phyloP scores from a whole-genome alignment of 192 early-diverging fungal species.

The Dimargaris cristalligena region DNA sequence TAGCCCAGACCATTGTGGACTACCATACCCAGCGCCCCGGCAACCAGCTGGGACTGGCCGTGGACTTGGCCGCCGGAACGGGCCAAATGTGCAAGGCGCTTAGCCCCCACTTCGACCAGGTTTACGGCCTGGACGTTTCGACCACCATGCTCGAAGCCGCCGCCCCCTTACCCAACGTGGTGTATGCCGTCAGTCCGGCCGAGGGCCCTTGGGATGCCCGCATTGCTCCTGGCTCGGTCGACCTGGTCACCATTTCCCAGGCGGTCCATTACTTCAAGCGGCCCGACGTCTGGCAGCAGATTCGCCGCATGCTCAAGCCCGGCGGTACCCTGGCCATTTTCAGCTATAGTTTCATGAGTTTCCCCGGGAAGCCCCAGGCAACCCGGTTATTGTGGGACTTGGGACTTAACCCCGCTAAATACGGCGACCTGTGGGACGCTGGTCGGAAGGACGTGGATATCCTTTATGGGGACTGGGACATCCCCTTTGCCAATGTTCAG shows the following conservation, averaged over 20 bases:
- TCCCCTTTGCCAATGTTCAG: slow-evolving; percentile 11
- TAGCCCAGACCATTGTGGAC: slow-evolving; percentile 13
- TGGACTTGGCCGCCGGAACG: slow-evolving; percentile 29
- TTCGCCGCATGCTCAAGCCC: slow-evolving; percentile 23
- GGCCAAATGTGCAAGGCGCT: slow-evolving; percentile 24
- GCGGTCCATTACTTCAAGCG: slow-evolving; percentile 25
- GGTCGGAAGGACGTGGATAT: slow-evolving; percentile 18
- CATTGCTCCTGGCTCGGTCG: slow-evolving; percentile 15
- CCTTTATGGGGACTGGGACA: slow-evolving; percentile 17
- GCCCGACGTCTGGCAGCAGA: slow-evolving; percentile 17
- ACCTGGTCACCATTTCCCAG: slow-evolving; percentile 24
- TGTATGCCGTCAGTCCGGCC: slow-evolving; percentile 17
- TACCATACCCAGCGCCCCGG: slow-evolving; percentile 13
- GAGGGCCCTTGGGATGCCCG: slow-evolving; percentile 14
- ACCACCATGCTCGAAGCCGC: slow-evolving; percentile 22
- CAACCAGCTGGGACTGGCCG: slow-evolving; percentile 16
- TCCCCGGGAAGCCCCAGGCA: slow-evolving; percentile 25
- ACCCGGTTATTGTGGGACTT: slow-evolving; percentile 18
- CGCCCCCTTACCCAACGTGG: slow-evolving; percentile 12
- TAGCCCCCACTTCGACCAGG: slow-evolving; percentile 18
- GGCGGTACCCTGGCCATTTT: slow-evolving; percentile 24
- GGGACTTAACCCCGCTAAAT: slow-evolving; percentile 10
- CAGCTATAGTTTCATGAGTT: slow-evolving; percentile 20
- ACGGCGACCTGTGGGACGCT: slow-evolving; percentile 16
- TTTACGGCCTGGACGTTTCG: slow-evolving; percentile 25